Percentiles rank a stretch among this genome's conserved stretches.
Evolutionary conservation across 75 land plant species (phyloP).

Genomic region (Gnetum montanum): DNA sequence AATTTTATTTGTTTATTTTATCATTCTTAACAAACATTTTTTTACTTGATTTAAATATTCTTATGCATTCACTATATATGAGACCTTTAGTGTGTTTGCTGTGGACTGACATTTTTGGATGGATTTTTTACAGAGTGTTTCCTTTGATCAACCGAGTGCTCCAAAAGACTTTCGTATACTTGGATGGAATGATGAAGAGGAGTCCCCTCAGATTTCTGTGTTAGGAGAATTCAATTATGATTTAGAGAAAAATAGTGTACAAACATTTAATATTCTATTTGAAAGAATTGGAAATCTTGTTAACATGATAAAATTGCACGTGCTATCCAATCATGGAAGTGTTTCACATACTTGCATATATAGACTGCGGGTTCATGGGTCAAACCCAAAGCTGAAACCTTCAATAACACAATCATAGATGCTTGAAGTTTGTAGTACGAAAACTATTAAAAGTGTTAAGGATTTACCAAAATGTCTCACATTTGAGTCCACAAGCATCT

Average conservation of each 20-base stretch:
- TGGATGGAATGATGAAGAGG: conserved; percentile 52
- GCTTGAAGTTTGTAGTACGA: too few species aligned
- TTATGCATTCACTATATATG: too few species aligned
- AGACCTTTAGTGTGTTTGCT: too few species aligned
- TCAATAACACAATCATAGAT: too few species aligned
- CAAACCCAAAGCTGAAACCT: conserved; percentile 54
- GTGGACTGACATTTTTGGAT: too few species aligned
- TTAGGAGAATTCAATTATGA: conserved; percentile 73
- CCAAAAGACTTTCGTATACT: conserved; percentile 71
- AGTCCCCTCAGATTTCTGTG: conserved; percentile 34
- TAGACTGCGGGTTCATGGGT: conserved; percentile 86
- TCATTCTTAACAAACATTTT: too few species aligned
- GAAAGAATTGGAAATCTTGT: conserved; percentile 28
- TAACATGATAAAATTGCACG: conserved; percentile 67
- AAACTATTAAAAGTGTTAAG: too few species aligned
- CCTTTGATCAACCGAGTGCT: conserved; percentile 77
- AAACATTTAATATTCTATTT: conserved; percentile 48
- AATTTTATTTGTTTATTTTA: too few species aligned
- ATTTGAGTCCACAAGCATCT: too few species aligned
- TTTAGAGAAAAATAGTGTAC: conserved; percentile 57
- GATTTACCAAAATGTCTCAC: too few species aligned
- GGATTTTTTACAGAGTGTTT: conserved; percentile 68
- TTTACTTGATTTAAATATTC: too few species aligned
- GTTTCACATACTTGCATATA: conserved; percentile 86
- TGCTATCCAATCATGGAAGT: conserved; percentile 80